A percentile compares a stretch with the other conserved stretches of the same genome.
phyloP scores from a whole-genome alignment of 129 eudicot genomes.

The Ambrosia artemisiifolia region DNA sequence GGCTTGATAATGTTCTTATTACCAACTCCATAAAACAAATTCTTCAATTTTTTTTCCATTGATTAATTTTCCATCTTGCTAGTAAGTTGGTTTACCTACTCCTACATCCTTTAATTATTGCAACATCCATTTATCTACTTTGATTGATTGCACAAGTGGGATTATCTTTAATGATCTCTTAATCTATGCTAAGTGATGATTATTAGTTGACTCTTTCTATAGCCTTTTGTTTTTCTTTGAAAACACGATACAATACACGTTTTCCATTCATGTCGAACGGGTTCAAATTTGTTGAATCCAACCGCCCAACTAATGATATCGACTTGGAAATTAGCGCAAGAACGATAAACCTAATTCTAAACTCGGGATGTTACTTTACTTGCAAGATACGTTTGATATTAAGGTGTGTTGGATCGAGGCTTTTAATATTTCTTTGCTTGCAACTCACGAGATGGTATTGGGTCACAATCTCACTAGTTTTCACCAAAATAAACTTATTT shows the following conservation, averaged over 20 bases:
- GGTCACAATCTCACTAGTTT: conserved; percentile 32
- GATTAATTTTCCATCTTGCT: not conserved
- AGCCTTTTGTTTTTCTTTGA: conserved; percentile 6
- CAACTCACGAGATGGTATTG: conserved; percentile 26
- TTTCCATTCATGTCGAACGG: not conserved
- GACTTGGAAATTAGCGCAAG: not conserved
- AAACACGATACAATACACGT: not conserved
- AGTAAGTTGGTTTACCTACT: conserved; percentile 36
- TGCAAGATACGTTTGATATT: conserved; percentile 24
- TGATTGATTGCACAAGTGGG: conserved; percentile 37
- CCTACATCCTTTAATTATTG: conserved; percentile 23
- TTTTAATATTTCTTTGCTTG: conserved; percentile 27
- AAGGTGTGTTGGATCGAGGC: conserved; percentile 20
- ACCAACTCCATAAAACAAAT: conserved; percentile 1
- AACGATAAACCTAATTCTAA: conserved; percentile 1
- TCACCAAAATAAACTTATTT: conserved; percentile 10
- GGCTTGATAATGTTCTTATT: not conserved
- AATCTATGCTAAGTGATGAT: conserved; percentile 1
- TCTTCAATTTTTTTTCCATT: not conserved
- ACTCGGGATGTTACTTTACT: not conserved
- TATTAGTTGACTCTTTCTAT: conserved; percentile 14
- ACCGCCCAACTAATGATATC: not conserved
- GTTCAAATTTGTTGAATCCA: not conserved
- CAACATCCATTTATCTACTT: conserved; percentile 8
- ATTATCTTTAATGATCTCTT: conserved; percentile 17